These are phyloP conservation scores for Pseudocercospora musae DNA, from an alignment of 2,329 filamentous ascomycete genomes.

Conservation along the genomic window DNA sequence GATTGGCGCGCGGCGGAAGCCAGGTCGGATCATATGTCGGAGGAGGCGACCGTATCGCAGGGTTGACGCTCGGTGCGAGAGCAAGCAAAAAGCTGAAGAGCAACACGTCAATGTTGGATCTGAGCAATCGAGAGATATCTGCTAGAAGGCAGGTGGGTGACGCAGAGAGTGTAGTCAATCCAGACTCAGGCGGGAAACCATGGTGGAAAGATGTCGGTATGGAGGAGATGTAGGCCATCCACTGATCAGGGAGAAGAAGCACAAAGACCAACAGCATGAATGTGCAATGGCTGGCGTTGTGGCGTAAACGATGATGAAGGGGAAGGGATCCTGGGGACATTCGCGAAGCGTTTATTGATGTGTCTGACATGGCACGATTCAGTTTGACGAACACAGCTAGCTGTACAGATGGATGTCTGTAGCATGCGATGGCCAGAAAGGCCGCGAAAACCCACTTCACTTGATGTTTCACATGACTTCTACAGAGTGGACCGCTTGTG, in stretches of 20 bases:
- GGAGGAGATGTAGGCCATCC: conserved; percentile 42
- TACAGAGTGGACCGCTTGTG: neutral
- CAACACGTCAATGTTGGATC: conserved; percentile 41
- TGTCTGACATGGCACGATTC: neutral
- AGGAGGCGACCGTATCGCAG: conserved; percentile 46
- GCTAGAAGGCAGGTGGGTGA: conserved; percentile 90
- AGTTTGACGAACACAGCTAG: neutral
- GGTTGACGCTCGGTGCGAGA: conserved; percentile 40
- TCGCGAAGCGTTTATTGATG: neutral
- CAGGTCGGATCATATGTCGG: conserved; percentile 21
- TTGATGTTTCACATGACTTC: no score
- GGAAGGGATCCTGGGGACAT: neutral
- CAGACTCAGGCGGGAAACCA: conserved; percentile 29
- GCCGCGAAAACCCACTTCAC: neutral
- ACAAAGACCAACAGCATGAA: neutral
- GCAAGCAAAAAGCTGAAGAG: conserved; percentile 57
- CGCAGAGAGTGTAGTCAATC: conserved; percentile 71
- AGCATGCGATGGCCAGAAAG: neutral
- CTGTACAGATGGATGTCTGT: neutral
- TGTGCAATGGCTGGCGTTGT: neutral
- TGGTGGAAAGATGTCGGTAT: conserved; percentile 51
- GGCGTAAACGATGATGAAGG: neutral
- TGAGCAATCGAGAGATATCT: conserved; percentile 60
- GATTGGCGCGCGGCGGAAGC: conserved; percentile 46
- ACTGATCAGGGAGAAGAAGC: neutral